phyloP scores from a whole-genome alignment of 148 eudicot genomes.

The Rhododendron henanense region DNA sequence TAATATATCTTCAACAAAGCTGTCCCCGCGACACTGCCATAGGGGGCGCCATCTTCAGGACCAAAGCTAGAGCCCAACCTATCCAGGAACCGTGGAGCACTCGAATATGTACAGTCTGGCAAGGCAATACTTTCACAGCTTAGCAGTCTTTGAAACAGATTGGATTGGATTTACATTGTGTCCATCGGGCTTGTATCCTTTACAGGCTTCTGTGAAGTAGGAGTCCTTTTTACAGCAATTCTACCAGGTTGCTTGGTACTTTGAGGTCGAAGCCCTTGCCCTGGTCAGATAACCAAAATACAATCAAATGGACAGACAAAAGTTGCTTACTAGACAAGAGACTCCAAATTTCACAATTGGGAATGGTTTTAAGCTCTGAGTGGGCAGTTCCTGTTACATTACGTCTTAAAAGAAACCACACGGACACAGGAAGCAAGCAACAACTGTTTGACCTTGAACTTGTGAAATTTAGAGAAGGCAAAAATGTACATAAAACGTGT shows the following conservation, averaged over 20 bases:
- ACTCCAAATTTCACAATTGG: too few relatives aligned
- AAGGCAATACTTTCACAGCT: slow-evolving; percentile 9
- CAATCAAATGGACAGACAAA: background rate
- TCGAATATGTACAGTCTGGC: slow-evolving; percentile 23
- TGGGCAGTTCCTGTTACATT: background rate
- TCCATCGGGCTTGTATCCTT: slow-evolving; percentile 37
- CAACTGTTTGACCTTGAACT: background rate
- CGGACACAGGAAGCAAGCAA: background rate
- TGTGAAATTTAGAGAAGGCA: background rate
- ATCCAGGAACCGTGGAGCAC: background rate
- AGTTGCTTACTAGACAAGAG: background rate
- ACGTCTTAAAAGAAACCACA: background rate
- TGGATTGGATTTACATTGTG: slow-evolving; percentile 24
- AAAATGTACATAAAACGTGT: background rate
- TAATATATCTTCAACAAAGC: background rate
- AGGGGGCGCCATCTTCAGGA: slow-evolving; percentile 1
- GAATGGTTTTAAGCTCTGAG: background rate
- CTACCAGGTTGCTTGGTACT: slow-evolving; percentile 34
- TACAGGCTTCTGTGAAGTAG: slow-evolving; percentile 30
- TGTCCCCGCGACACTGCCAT: background rate
- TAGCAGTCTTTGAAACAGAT: slow-evolving; percentile 16
- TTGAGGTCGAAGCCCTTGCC: slow-evolving; percentile 46
- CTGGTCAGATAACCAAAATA: slow-evolving; percentile 27
- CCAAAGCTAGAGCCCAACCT: background rate
- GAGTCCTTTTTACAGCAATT: slow-evolving; percentile 40